A percentile compares a stretch with the other conserved stretches of the same genome.
phyloP scores from a whole-genome alignment of 2,329 filamentous ascomycete genomes.

The Periconia sp. region DNA sequence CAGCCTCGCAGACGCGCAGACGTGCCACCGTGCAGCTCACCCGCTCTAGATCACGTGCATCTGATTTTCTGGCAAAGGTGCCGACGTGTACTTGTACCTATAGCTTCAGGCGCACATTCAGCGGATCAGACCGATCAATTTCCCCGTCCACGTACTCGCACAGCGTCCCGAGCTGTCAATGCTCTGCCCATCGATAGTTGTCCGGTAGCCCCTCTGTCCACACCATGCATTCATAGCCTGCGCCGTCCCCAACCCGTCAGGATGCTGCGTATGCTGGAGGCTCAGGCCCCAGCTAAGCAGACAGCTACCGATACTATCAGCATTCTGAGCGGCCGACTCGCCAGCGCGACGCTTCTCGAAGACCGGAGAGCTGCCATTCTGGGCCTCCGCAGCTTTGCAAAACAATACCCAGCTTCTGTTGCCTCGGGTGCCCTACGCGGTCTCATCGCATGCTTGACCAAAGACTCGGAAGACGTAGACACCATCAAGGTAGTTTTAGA shows the following conservation, averaged over 20 bases:
- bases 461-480: conserved; percentile 93
- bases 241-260: conserved; percentile 15
- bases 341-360: conserved; percentile 89
- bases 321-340: conserved; percentile 83
- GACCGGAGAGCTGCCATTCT: conserved; percentile 93
- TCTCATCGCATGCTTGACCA: conserved; percentile 81
- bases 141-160: too few relatives aligned
- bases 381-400: conserved; percentile 92
- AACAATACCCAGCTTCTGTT: conserved; percentile 94
- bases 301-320: conserved; percentile 94
- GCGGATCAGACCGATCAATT: too few relatives aligned
- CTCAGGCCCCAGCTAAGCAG: conserved; percentile 88
- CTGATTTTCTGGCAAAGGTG: too few relatives aligned
- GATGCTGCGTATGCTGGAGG: conserved; percentile 65
- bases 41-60: too few relatives aligned
- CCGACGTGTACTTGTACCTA: too few relatives aligned
- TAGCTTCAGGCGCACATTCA: too few relatives aligned
- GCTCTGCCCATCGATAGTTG: neutral
- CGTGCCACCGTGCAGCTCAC: too few relatives aligned
- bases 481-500: conserved; percentile 95
- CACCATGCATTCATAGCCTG: conserved; percentile 28
- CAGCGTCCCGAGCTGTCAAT: too few relatives aligned
- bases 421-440: conserved; percentile 90
- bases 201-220: neutral
- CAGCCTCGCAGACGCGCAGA: too few relatives aligned